Base-by-base conservation (phyloP, 1,284 basidiomycete species). In the Neolentinus lepideus region DNA sequence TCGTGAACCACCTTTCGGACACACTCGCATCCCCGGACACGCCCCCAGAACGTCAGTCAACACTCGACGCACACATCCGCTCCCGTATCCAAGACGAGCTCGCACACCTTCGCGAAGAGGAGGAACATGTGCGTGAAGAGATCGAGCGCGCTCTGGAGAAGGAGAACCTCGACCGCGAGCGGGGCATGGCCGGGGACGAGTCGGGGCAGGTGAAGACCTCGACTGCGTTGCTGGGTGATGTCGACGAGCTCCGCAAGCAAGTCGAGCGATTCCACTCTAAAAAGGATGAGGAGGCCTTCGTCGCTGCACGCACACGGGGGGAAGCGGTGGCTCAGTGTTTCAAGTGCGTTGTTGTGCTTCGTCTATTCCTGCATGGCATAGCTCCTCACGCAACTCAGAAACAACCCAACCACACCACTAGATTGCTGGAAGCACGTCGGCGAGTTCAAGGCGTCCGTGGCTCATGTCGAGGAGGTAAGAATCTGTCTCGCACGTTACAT, bases 371-470 rank as follows among this genome's bases (percentile, higher is more conserved):
- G 8, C n/a, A 16, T 54, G 43, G 31, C n/a, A 52, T 31, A 14
- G 27, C 52, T 19, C 38, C 35, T 43, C 12, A 29, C 38, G n/a
- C 51, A 33, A 19, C n/a, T 43, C 54, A 92, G 90, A 65, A 72
- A 74, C 58, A 79, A 91, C 63, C 67, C 74, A 3, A 70, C 71
- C 0, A 80, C 76, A 3, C 75, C 90, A 22, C 69, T 94, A 45
- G 81, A 92, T 61, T 94, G 91, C 69, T 90, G 85, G 85, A 76
- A 74, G 58, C 81, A 91, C 64, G 88, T 91, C 3, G 69, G 72
- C n/a, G 76, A 75, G 21, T 94, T 94, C 74, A 92, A 85, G 65
- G 65, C 73, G 29, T 80, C 86, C 1, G 87, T 93, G 16, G 76
- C 78, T 11, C 70, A 76, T 53, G 74, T 89, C 63, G 91, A 94